phyloP scores from a whole-genome alignment of 192 early-diverging fungal genomes.

The Funneliformis geosporum region DNA sequence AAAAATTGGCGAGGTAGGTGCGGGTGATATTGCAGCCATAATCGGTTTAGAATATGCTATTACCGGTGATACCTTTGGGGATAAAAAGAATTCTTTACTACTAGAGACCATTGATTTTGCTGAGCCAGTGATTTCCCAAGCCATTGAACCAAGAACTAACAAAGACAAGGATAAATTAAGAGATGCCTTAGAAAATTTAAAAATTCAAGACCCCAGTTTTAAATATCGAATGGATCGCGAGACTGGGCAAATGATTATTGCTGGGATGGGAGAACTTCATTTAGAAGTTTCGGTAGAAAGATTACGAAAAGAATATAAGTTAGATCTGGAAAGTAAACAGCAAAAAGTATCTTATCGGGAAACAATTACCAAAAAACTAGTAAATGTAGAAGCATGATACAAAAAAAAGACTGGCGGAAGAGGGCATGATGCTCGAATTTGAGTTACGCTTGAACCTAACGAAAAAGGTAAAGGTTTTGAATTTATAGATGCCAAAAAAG shows the following conservation, averaged over 20 bases:
- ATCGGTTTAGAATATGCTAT: slow-evolving; percentile 5
- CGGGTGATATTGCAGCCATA: slow-evolving; percentile 5
- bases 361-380: slow-evolving; percentile 16
- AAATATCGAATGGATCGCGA: slow-evolving; percentile 13
- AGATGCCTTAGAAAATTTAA: neutral
- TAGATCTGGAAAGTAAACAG: slow-evolving; percentile 2
- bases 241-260: slow-evolving; percentile 18
- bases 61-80: slow-evolving; percentile 6
- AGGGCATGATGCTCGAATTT: slow-evolving; percentile 1
- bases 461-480: neutral
- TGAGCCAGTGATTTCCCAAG: slow-evolving; percentile 13
- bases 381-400: neutral
- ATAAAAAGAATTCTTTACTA: neutral
- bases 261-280: slow-evolving; percentile 13
- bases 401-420: slow-evolving; percentile 13
- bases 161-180: slow-evolving; percentile 11
- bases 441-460: neutral
- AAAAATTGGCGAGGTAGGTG: neutral
- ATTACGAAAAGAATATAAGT: neutral
- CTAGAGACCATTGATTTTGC: slow-evolving; percentile 12
- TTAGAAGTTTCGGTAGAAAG: slow-evolving; percentile 18
- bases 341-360: slow-evolving; percentile 19
- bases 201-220: slow-evolving; percentile 23
- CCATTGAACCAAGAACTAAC: slow-evolving; percentile 13
- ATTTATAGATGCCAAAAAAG: slow-evolving; percentile 20